These are phyloP conservation scores for Cylindrotheca closterium DNA, from an alignment of 108 stramenopile genomes.

Conservation along the genomic window DNA sequence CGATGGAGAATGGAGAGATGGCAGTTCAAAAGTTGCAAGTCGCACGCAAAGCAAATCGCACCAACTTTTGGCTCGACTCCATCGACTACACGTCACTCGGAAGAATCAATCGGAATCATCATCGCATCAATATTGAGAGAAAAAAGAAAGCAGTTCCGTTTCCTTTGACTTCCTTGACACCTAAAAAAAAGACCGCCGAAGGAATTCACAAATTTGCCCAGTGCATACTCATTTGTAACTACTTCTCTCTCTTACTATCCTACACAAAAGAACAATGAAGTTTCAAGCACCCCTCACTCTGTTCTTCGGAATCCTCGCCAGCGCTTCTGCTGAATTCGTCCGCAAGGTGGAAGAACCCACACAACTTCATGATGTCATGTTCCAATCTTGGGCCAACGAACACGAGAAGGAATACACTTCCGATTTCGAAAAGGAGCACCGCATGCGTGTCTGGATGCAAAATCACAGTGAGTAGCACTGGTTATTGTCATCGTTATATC, in stretches of 20 bases:
- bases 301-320: slow-evolving; percentile 2
- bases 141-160: neutral
- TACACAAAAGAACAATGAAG: slow-evolving; percentile 1
- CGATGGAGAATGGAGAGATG: too few species aligned
- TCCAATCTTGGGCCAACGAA: slow-evolving; percentile 39
- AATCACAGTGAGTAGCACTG: slow-evolving; percentile 72
- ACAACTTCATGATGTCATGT: slow-evolving; percentile 5
- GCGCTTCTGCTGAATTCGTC: slow-evolving; percentile 6
- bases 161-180: neutral
- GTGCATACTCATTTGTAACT: neutral
- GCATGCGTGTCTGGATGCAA: slow-evolving; percentile 63
- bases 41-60: too few species aligned
- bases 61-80: too few species aligned
- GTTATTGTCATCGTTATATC: slow-evolving; percentile 6
- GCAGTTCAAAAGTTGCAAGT: too few species aligned
- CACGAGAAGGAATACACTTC: slow-evolving; percentile 57
- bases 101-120: too few species aligned
- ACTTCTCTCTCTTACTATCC: neutral
- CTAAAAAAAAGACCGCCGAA: slow-evolving; percentile 2
- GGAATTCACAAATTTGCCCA: too few species aligned
- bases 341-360: neutral
- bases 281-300: slow-evolving; percentile 1
- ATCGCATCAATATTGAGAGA: neutral
- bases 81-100: too few species aligned
- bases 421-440: slow-evolving; percentile 40